Conservation (phyloP, 1,139 yeast species). For the Pichia kudriavzevii region DNA sequence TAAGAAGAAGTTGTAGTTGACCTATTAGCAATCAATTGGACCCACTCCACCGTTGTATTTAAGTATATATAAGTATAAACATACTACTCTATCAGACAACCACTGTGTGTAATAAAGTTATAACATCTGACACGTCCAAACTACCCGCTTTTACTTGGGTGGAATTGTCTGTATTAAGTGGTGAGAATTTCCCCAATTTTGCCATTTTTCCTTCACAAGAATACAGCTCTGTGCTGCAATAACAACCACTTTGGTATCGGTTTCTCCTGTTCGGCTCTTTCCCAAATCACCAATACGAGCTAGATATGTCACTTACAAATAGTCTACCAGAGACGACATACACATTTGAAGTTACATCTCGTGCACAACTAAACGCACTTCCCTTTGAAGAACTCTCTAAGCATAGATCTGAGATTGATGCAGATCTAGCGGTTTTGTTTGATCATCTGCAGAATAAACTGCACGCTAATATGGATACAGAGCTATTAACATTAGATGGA, state of each 20-base stretch:
- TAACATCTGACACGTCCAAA: no score
- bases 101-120: no score
- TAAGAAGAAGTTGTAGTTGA: conserved; percentile 13
- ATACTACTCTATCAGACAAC: no score
- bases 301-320: no score
- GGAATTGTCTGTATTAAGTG: no score
- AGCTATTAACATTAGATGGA: conserved; percentile 63
- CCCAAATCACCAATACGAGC: no score
- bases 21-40: no score
- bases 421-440: conserved; percentile 18
- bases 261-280: no score
- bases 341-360: conserved; percentile 1
- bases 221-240: neutral
- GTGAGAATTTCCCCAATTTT: no score
- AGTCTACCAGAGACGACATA: conserved; percentile 10
- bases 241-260: neutral
- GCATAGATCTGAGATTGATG: conserved; percentile 18
- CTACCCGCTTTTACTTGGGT: no score
- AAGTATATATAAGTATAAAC: no score
- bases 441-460: conserved; percentile 23
- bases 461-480: conserved; percentile 55
- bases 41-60: no score
- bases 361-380: conserved; percentile 6
- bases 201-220: neutral
- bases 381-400: conserved; percentile 6